These are phyloP conservation scores for Globisporangium cederbergense DNA, from an alignment of 352 stramenopile genomes.

Conservation along the genomic window DNA sequence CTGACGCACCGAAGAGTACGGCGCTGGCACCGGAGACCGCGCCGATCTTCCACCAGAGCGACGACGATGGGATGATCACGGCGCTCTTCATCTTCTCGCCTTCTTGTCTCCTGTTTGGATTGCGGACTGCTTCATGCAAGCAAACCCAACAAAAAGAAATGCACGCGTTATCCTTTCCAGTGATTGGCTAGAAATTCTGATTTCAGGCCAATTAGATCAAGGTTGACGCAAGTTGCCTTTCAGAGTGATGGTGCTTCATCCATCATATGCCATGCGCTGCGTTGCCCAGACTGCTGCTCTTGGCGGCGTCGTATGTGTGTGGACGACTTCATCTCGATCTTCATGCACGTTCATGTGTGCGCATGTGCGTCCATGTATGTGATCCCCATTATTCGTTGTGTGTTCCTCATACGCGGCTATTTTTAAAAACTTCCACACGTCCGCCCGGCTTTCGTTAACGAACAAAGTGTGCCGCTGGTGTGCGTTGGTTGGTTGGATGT, in stretches of 20 bases:
- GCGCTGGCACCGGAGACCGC: conserved; percentile 64
- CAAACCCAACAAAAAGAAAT: neutral
- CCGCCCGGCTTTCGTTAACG: neutral
- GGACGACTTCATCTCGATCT: neutral
- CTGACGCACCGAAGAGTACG: conserved; percentile 43
- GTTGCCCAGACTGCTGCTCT: neutral
- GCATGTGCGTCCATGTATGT: neutral
- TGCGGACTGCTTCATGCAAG: conserved; percentile 1
- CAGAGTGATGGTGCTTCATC: neutral
- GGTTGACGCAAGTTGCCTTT: neutral
- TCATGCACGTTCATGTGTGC: neutral
- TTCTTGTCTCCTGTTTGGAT: neutral
- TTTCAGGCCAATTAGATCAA: neutral
- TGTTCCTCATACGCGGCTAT: neutral
- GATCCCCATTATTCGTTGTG: neutral
- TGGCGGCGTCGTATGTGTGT: too few relatives aligned
- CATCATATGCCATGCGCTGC: neutral
- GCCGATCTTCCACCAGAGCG: conserved; percentile 79
- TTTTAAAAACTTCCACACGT: neutral
- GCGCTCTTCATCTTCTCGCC: conserved; percentile 42
- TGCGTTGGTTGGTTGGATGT: neutral
- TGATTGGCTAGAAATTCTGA: neutral
- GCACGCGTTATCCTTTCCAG: neutral
- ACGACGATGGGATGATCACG: conserved; percentile 55
- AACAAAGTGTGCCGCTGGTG: neutral